phyloP scores from a whole-genome alignment of 2,329 filamentous ascomycete species.

The Penicillium sp. region DNA sequence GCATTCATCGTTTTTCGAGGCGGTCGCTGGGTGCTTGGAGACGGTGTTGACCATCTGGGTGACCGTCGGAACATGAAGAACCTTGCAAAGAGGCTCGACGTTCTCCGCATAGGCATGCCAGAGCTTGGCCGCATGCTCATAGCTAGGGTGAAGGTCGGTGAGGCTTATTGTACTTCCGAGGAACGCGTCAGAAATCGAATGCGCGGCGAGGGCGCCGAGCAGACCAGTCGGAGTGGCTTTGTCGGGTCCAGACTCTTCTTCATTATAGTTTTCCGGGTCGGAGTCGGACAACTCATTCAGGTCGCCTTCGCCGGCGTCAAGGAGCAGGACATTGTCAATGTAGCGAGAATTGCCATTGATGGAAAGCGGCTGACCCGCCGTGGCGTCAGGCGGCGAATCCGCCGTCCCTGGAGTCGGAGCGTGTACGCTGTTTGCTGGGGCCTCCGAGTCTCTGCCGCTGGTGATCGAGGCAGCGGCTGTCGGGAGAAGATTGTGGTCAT shows the following conservation, averaged over 20 bases:
- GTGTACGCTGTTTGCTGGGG: neutral
- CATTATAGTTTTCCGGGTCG: conserved; percentile 11
- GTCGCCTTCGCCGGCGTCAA: conserved; percentile 31
- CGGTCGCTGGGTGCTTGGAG: conserved; percentile 40
- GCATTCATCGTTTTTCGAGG: conserved; percentile 41
- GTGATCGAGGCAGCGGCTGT: neutral
- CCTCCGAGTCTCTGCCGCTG: neutral
- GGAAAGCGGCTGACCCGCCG: conserved; percentile 12
- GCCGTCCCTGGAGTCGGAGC: neutral
- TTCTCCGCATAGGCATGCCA: conserved; percentile 77
- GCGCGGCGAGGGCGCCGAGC: neutral
- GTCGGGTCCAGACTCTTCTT: neutral
- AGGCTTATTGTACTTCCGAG: conserved; percentile 18
- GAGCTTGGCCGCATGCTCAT: conserved; percentile 60
- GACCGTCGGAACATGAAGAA: conserved; percentile 71
- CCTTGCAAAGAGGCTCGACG: conserved; percentile 73
- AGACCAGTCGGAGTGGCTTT: neutral
- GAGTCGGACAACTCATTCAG: conserved; percentile 31
- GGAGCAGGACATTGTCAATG: conserved; percentile 43
- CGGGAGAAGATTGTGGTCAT: conserved; percentile 32
- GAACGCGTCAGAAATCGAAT: neutral
- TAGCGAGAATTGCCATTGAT: conserved; percentile 47
- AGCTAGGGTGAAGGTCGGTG: conserved; percentile 34
- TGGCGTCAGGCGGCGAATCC: neutral
- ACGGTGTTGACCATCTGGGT: conserved; percentile 69